These are phyloP conservation scores for Erigeron canadensis DNA, from an alignment of 129 eudicot species.

Conservation along the genomic window DNA sequence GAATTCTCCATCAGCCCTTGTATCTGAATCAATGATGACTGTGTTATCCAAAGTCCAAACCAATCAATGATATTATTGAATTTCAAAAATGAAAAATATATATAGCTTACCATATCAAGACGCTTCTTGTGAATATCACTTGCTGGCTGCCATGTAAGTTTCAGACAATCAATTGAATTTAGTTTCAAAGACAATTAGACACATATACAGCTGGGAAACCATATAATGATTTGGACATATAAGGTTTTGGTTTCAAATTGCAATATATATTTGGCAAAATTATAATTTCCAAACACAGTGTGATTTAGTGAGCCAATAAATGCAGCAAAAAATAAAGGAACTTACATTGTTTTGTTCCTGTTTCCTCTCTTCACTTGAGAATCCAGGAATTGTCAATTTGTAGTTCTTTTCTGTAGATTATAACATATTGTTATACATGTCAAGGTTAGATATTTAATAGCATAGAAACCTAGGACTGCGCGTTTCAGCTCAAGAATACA, in stretches of 20 bases:
- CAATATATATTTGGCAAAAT: neutral
- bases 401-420: constrained; percentile 73
- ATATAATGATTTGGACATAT: neutral
- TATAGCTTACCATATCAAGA: constrained; percentile 59
- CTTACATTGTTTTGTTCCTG: constrained; percentile 63
- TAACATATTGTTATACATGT: constrained; percentile 3
- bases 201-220: neutral
- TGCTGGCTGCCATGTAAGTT: constrained; percentile 54
- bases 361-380: constrained; percentile 80
- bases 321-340: neutral
- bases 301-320: neutral
- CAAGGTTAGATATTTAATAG: constrained; percentile 3
- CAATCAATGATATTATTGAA: neutral
- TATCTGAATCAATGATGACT: constrained; percentile 44
- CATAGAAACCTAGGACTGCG: neutral
- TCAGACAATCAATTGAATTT: constrained; percentile 15
- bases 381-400: constrained; percentile 78
- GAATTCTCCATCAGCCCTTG: constrained; percentile 65
- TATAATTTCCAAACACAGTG: too few relatives aligned
- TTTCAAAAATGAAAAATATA: constrained; percentile 8
- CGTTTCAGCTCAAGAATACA: neutral
- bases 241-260: neutral
- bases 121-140: constrained; percentile 77
- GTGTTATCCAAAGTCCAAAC: constrained; percentile 17
- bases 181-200: neutral